These are phyloP conservation scores for Diaporthe helianthi DNA, from an alignment of 2,329 filamentous ascomycete genomes.

Conservation along the genomic window DNA sequence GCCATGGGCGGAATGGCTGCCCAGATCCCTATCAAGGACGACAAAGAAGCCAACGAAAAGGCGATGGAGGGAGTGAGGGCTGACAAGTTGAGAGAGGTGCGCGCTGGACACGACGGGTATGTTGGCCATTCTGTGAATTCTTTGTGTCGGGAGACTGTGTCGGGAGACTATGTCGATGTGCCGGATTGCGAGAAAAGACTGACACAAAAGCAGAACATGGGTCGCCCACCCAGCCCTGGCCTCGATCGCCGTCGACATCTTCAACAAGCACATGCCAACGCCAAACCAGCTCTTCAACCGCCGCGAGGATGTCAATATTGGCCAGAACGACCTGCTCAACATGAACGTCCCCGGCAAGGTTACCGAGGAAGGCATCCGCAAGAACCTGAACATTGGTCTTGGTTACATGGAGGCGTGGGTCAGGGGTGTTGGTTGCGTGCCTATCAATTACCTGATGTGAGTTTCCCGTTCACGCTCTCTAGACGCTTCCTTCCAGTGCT, in stretches of 20 bases:
- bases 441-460: slow-evolving; percentile 95
- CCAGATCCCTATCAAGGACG: slow-evolving; percentile 98
- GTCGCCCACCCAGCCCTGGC: slow-evolving; percentile 96
- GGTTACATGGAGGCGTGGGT: slow-evolving; percentile 99
- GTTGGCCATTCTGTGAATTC: neutral
- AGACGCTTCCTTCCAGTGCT: neutral
- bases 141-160: slow-evolving; percentile 29
- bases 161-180: too few relatives aligned
- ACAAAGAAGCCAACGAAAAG: slow-evolving; percentile 87
- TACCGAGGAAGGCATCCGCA: slow-evolving; percentile 93
- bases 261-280: slow-evolving; percentile 98
- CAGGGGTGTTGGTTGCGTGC: slow-evolving; percentile 91
- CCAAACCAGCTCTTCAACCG: slow-evolving; percentile 95
- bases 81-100: slow-evolving; percentile 95
- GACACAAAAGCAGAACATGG: slow-evolving; percentile 68
- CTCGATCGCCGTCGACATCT: slow-evolving; percentile 85
- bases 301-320: slow-evolving; percentile 86
- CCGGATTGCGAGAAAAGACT: neutral
- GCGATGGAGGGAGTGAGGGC: slow-evolving; percentile 93
- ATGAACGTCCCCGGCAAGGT: slow-evolving; percentile 95
- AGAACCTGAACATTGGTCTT: slow-evolving; percentile 96
- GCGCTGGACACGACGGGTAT: slow-evolving; percentile 88
- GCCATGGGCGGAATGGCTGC: slow-evolving; percentile 99
- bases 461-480: slow-evolving; percentile 38
- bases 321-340: slow-evolving; percentile 90